These are phyloP conservation scores for Phoma sp. DNA, from an alignment of 2,329 filamentous ascomycete species.

Conservation along the genomic window DNA sequence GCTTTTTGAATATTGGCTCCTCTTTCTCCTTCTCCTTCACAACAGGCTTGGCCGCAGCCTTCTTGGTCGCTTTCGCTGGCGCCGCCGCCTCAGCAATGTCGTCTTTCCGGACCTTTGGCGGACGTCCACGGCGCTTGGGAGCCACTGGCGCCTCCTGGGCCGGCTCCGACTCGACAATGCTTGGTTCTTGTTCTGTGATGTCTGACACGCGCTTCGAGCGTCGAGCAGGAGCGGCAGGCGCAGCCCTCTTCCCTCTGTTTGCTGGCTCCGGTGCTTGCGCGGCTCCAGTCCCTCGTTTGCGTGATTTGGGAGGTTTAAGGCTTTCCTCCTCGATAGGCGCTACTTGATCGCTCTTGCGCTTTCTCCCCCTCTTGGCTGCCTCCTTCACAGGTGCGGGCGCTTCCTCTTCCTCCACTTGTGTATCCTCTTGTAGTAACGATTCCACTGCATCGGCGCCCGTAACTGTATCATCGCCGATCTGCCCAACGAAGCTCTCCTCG, in stretches of 20 bases:
- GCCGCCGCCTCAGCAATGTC: conserved; percentile 18
- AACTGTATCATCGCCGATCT: conserved; percentile 37
- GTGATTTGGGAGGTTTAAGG: conserved; percentile 19
- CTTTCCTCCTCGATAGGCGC: conserved; percentile 26
- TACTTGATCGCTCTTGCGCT: conserved; percentile 36
- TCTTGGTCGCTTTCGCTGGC: conserved; percentile 3
- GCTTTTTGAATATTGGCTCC: conserved; percentile 36
- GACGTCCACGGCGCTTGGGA: conserved; percentile 36
- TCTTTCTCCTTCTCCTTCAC: conserved; percentile 21
- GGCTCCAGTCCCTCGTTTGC: conserved; percentile 26
- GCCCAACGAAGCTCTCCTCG: conserved; percentile 39
- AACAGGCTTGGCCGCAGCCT: not conserved
- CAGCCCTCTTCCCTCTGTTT: conserved; percentile 32
- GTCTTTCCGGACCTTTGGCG: conserved; percentile 27
- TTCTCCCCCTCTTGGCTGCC: conserved; percentile 35
- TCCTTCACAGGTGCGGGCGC: conserved; percentile 33
- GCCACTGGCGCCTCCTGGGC: conserved; percentile 25
- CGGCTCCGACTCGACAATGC: conserved; percentile 29
- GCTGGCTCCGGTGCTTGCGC: conserved; percentile 17
- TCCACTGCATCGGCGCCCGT: conserved; percentile 23
- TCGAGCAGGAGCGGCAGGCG: conserved; percentile 22
- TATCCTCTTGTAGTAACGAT: conserved; percentile 20
- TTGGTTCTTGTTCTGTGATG: conserved; percentile 37
- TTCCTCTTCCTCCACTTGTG: conserved; percentile 32
- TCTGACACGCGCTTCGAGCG: conserved; percentile 40